Evolutionary conservation across 1,284 basidiomycete species (phyloP), one percentile per base, ranked within the genome.

Genomic region (Sphagnurus paluster): DNA sequence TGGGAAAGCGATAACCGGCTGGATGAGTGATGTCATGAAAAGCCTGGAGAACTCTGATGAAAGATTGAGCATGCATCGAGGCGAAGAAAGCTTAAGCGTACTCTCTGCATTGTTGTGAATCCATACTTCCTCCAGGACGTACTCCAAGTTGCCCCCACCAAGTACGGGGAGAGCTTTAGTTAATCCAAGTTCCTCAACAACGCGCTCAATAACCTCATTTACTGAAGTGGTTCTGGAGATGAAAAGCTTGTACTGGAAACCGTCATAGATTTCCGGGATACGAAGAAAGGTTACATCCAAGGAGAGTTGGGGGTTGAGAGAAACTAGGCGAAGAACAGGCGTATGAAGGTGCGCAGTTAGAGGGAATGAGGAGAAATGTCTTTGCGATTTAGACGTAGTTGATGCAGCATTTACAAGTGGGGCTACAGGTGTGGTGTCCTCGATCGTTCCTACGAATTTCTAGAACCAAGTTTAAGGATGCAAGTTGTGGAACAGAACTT

Each of bases 201-300:
- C 66, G 11, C 62, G 57, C 28, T 78, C 68, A 36, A 90, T 62
- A n/a, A 79, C 67, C 21, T 83, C 75, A 19, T 69, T 62, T 2
- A 80, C 77, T 9, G 75, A 80, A 34, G 71, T 76, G 0, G 60
- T 64, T 44, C 74, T 71, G 5, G 84, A 75, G 41, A 90, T 69
- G 63, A 82, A 91, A 36, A 79, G 56, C 42, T 72, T 82, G 71
- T 83, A 83, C 54, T 71, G 59, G 56, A 84, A 89, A 1, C 73
- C 82, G 58, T 92, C 90, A 48, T 85, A 79, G 47, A 93, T 80
- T 61, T 90, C 87, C 1, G 87, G 89, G 16, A 93, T 80, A 44
- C 88, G 83, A 33, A 76, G 65, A 61, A 91, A 90, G 0, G 74
- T 65, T 29, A 87, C 58, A 2, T 70, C 66, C 3, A 85, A 44